Conservation (phyloP, 1,284 basidiomycete genomes). For the Leccinum variabile region DNA sequence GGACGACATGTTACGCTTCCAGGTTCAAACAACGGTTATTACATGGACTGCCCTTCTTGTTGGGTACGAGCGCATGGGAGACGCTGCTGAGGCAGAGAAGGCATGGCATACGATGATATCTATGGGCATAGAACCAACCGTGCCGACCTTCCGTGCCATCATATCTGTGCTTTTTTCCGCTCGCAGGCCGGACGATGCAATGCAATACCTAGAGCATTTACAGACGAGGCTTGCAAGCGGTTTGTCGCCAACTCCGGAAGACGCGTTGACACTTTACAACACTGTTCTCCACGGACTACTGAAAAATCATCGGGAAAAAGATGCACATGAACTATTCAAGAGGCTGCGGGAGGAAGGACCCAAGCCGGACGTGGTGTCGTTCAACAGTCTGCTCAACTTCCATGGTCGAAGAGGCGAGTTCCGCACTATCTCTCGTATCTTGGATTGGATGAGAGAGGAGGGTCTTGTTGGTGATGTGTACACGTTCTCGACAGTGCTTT, state of each 20-base stretch:
- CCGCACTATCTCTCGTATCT: constrained; percentile 50
- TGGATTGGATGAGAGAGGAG: constrained; percentile 55
- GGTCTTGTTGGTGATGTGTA: constrained; percentile 69
- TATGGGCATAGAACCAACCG: constrained; percentile 52
- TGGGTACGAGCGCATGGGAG: constrained; percentile 51
- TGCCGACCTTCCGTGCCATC: constrained; percentile 59
- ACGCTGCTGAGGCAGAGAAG: constrained; percentile 46
- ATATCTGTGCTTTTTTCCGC: constrained; percentile 55
- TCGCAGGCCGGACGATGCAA: constrained; percentile 43
- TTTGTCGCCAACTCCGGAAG: constrained; percentile 17
- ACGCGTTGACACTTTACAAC: constrained; percentile 56
- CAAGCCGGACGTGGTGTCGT: constrained; percentile 68
- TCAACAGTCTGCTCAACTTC: constrained; percentile 75
- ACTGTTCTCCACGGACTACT: constrained; percentile 65
- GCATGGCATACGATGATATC: constrained; percentile 63
- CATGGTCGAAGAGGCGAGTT: constrained; percentile 63
- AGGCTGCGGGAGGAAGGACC: constrained; percentile 53
- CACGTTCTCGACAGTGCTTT: constrained; percentile 80
- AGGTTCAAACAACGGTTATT: constrained; percentile 47
- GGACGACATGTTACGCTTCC: constrained; percentile 57
- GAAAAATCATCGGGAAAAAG: constrained; percentile 38
- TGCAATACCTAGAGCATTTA: constrained; percentile 46
- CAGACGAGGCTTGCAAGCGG: constrained; percentile 34
- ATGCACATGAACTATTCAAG: constrained; percentile 49
- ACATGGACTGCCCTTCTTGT: constrained; percentile 69